Conservation (phyloP, 192 early-diverging fungal species). For the Kickxella alabastrina region DNA sequence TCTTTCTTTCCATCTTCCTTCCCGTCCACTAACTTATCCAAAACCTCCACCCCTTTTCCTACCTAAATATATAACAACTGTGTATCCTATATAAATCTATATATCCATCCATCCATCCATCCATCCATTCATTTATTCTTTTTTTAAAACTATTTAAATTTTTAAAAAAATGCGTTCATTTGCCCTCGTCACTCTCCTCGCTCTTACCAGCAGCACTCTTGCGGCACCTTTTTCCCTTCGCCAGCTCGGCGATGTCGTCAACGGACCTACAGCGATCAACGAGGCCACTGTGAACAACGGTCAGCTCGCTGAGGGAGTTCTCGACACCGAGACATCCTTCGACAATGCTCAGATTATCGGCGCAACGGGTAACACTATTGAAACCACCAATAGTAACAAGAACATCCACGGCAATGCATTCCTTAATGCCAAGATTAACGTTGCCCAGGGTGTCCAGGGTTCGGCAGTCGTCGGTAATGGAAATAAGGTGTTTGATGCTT, state of each 20-base stretch:
- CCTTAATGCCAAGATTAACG: slow-evolving; percentile 30
- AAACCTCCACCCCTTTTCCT: background rate
- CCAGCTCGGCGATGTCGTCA: slow-evolving; percentile 25
- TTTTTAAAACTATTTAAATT: too few relatives aligned
- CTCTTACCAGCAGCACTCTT: slow-evolving; percentile 8
- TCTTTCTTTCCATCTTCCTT: background rate
- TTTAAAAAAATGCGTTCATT: slow-evolving; percentile 29
- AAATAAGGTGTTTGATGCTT: slow-evolving; percentile 22
- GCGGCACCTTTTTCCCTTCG: slow-evolving; percentile 10
- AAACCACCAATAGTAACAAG: slow-evolving; percentile 18
- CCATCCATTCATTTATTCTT: too few relatives aligned
- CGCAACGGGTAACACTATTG: slow-evolving; percentile 20
- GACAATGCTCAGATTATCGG: slow-evolving; percentile 32
- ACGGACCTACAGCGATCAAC: slow-evolving; percentile 27
- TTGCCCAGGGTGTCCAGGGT: slow-evolving; percentile 12
- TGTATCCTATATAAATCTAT: background rate
- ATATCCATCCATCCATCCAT: background rate
- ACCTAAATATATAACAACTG: background rate
- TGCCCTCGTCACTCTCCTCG: slow-evolving; percentile 21
- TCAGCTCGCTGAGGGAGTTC: slow-evolving; percentile 21
- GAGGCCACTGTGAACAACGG: slow-evolving; percentile 39
- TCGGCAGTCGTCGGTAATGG: slow-evolving; percentile 23
- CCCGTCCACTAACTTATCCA: background rate
- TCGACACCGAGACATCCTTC: slow-evolving; percentile 15
- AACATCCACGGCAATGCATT: slow-evolving; percentile 41